A percentile compares a stretch with the other conserved stretches of the same genome.
Conservation (phyloP, 2,329 filamentous ascomycete genomes). For the Diaporthe vaccinii region DNA sequence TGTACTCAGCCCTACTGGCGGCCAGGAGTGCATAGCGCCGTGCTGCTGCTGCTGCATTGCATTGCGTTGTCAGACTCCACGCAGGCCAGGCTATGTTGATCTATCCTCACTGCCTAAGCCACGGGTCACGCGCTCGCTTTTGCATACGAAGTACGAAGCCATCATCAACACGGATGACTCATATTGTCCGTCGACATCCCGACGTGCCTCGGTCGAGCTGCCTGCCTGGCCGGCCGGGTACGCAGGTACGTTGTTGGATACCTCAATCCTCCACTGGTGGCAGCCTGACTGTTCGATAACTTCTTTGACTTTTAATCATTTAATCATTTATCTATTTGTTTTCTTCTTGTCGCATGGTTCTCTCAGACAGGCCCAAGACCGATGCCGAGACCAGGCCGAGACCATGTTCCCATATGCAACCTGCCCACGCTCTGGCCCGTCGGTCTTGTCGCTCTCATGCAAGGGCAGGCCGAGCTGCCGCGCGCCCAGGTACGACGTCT, state of each 20-base stretch:
- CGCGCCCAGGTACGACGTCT: constrained; percentile 22
- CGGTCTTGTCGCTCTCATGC: constrained; percentile 15
- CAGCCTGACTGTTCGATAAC: background rate
- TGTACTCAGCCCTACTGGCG: constrained; percentile 22
- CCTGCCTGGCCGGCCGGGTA: background rate
- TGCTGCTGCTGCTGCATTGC: background rate
- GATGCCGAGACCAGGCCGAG: constrained; percentile 9
- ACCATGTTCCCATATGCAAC: constrained; percentile 1
- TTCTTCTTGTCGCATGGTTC: background rate
- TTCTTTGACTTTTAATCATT: background rate
- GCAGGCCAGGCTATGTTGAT: background rate
- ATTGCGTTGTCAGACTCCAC: constrained; percentile 17
- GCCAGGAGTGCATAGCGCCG: constrained; percentile 9
- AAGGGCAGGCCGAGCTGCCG: constrained; percentile 22
- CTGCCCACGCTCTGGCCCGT: constrained; percentile 24
- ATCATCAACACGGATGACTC: constrained; percentile 12
- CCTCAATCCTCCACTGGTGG: constrained; percentile 5
- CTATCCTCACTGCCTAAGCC: constrained; percentile 27
- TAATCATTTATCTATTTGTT: background rate
- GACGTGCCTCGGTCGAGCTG: constrained; percentile 13
- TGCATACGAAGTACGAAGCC: constrained; percentile 22
- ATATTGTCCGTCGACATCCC: background rate
- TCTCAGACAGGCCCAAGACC: constrained; percentile 15
- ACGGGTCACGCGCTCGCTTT: constrained; percentile 19
- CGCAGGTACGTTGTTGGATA: background rate